phyloP scores from a whole-genome alignment of 129 eudicot genomes.

The Heracleum sosnowskyi region DNA sequence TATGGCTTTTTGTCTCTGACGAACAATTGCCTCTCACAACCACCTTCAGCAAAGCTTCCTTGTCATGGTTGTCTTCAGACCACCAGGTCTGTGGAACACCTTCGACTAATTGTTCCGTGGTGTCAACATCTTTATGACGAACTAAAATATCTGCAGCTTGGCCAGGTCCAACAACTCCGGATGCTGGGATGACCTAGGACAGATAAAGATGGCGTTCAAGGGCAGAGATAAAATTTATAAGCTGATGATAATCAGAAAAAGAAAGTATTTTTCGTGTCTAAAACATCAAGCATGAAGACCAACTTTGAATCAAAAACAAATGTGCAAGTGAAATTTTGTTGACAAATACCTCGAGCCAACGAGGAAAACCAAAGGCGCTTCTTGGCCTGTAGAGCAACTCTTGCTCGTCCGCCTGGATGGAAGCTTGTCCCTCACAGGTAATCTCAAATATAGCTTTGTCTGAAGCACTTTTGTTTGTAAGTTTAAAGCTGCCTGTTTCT shows the following conservation, averaged over 20 bases:
- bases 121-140: slow-evolving; percentile 60
- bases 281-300: not conserved
- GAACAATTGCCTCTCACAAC: slow-evolving; percentile 53
- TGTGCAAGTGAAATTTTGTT: not conserved
- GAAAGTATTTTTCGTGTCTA: not conserved
- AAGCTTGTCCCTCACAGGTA: slow-evolving; percentile 59
- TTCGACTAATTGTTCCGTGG: slow-evolving; percentile 50
- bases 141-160: slow-evolving; percentile 50
- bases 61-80: slow-evolving; percentile 77
- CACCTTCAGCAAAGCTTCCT: slow-evolving; percentile 54
- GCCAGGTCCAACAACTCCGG: slow-evolving; percentile 58
- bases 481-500: slow-evolving; percentile 39
- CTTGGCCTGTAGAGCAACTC: slow-evolving; percentile 44
- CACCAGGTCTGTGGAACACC: slow-evolving; percentile 73
- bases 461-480: slow-evolving; percentile 53
- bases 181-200: slow-evolving; percentile 75
- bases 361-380: slow-evolving; percentile 83
- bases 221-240: not conserved
- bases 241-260: not conserved
- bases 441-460: slow-evolving; percentile 53
- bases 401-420: slow-evolving; percentile 43
- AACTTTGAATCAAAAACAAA: not conserved
- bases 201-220: not conserved
- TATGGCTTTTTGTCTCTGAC: slow-evolving; percentile 50
- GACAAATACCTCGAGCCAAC: slow-evolving; percentile 84